These are phyloP conservation scores for Arachis hypogaea DNA, from an alignment of 306 rosid species.

Conservation along the genomic window DNA sequence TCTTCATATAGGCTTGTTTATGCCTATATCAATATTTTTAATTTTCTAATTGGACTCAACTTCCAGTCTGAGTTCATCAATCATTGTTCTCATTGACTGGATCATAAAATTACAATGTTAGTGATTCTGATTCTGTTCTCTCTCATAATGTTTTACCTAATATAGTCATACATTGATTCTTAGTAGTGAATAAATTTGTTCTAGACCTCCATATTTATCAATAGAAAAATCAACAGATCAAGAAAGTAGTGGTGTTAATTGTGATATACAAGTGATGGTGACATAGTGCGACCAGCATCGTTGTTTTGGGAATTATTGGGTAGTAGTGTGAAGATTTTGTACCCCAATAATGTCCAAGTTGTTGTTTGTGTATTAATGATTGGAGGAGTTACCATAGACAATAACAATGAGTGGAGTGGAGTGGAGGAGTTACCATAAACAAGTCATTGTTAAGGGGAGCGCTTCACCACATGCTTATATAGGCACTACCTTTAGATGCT, in stretches of 20 bases:
- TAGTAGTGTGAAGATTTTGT: neutral
- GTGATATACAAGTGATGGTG: neutral
- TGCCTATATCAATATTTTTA: constrained; percentile 32
- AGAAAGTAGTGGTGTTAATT: neutral
- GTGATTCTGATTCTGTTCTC: constrained; percentile 25
- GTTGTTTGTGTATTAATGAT: neutral
- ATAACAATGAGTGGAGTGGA: neutral
- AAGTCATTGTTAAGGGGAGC: neutral
- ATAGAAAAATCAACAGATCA: no score
- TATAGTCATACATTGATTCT: no score
- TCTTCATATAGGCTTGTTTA: constrained; percentile 25
- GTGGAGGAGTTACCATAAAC: neutral
- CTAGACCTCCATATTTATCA: no score
- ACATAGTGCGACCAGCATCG: constrained; percentile 13
- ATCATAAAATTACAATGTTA: constrained; percentile 43
- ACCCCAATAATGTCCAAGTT: neutral
- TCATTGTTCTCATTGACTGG: constrained; percentile 47
- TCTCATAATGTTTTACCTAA: no score
- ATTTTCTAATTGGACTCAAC: constrained; percentile 36
- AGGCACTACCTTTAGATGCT: neutral
- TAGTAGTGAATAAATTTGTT: no score
- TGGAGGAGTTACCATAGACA: neutral
- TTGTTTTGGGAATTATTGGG: constrained; percentile 15
- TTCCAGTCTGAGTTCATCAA: constrained; percentile 40
- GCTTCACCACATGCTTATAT: no score